phyloP scores from a whole-genome alignment of 176 grass and related monocot species.

The Typha latifolia region DNA sequence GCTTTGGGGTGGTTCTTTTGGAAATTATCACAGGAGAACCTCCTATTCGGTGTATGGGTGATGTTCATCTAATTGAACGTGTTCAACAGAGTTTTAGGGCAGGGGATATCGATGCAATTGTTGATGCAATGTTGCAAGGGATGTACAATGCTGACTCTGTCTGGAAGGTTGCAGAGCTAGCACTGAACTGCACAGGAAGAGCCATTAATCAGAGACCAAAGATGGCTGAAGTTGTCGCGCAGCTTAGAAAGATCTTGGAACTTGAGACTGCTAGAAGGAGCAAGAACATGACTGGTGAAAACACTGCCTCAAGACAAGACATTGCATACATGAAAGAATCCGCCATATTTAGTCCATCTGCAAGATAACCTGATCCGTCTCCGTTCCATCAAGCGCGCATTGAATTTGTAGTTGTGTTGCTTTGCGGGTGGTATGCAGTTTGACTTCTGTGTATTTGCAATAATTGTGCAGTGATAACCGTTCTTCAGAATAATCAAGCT shows the following conservation, averaged over 20 bases:
- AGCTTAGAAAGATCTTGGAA: constrained; percentile 9
- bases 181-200: constrained; percentile 13
- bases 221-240: constrained; percentile 14
- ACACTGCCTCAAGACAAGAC: not conserved
- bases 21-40: constrained; percentile 14
- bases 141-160: constrained; percentile 13
- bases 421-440: no score
- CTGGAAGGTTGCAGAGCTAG: constrained; percentile 22
- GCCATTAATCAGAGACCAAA: constrained; percentile 2
- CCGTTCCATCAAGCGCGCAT: no score
- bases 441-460: no score
- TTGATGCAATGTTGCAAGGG: constrained; percentile 18
- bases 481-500: no score
- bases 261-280: constrained; percentile 5
- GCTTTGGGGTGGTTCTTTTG: constrained; percentile 9
- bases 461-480: no score
- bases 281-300: not conserved
- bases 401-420: no score
- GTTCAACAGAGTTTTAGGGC: constrained; percentile 7
- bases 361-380: no score
- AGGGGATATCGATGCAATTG: constrained; percentile 14
- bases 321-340: not conserved
- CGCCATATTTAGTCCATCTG: no score
- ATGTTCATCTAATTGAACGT: constrained; percentile 14
- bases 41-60: not conserved